Base-by-base conservation (phyloP, 805 yeast genomes). In the Kodamaea kakaduensis region DNA sequence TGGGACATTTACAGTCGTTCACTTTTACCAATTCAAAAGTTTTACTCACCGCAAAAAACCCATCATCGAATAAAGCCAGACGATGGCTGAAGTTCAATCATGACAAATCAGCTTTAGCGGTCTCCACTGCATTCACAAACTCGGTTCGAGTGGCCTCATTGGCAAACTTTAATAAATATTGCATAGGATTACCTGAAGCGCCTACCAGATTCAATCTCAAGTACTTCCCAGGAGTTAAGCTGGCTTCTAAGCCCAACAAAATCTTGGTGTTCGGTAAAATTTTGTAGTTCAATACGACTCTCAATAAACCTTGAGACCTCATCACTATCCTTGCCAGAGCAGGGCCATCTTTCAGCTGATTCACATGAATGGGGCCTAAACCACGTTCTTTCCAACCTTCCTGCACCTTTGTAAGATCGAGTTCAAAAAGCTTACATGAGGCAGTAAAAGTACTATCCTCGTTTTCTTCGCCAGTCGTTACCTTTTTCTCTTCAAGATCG, bases 331-430 rank as follows among this genome's bases (percentile, higher is more conserved):
- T 75, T 0, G 81, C 69, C 36, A 72, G 73, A 25, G 56, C 52
- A 6, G 59, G 51, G 29, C 63, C 60, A 8, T 47, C 43, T 17
- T 49, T 42, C 2, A 67, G 58, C 43, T 64, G 66, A 58, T 93
- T 90, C 17, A 93, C 72, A 53, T 86, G 95, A n/a, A 93, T 61
- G 4, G 77, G 72, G 2, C 98, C 98, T 26, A 84, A 70, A 16
- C 98, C 98, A 51, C 93, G 77, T 59, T 93, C 98, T 56, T 86
- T 93, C 98, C 98, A 93, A 2, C 96, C 96, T 12, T 72, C 77
- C 6, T 73, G 56, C 3, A 83, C 67, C 23, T 78, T 73, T 0
- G 80, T 64, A 19, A 89, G 64, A 49, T 84, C 84, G 47, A 86
- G 62, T 19, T 75, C 78, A 54, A 89, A 93, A 17, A 93, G 63